A percentile compares a stretch with the other conserved stretches of the same genome.
Conservation (phyloP, 1,284 basidiomycete species). For the Tilletiopsis washingtonensis region DNA sequence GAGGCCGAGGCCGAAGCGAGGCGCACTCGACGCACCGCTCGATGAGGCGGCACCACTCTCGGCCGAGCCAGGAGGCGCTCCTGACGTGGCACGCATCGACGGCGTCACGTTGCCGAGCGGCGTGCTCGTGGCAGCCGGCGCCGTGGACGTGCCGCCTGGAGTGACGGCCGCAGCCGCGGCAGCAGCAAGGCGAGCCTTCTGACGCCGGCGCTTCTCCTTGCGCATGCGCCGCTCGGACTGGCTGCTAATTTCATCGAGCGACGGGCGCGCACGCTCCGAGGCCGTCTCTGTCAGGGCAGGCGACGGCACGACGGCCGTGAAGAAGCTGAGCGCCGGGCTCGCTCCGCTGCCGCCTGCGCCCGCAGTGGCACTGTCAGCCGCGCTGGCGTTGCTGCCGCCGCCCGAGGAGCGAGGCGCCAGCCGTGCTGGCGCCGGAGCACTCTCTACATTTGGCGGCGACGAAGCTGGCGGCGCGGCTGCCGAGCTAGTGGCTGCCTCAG, state of each 20-base stretch:
- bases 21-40: too few relatives aligned
- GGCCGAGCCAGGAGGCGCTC: too few relatives aligned
- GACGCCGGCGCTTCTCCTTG: conserved; percentile 2
- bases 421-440: neutral
- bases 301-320: conserved; percentile 7
- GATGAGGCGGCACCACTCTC: too few relatives aligned
- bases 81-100: too few relatives aligned
- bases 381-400: neutral
- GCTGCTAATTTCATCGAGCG: conserved; percentile 5
- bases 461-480: neutral
- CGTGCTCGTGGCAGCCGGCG: too few relatives aligned
- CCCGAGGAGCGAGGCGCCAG: neutral
- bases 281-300: neutral
- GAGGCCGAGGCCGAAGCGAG: too few relatives aligned
- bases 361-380: neutral
- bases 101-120: too few relatives aligned
- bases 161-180: too few relatives aligned
- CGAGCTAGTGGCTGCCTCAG: conserved; percentile 3
- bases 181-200: neutral
- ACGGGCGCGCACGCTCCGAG: neutral
- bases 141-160: too few relatives aligned
- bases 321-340: conserved; percentile 5
- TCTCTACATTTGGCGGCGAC: neutral
- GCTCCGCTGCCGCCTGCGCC: too few relatives aligned
- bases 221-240: conserved; percentile 3